A percentile compares a stretch with the other conserved stretches of the same genome.
phyloP scores from a whole-genome alignment of 768 basidiomycete species.

The Termitomyces sp. region DNA sequence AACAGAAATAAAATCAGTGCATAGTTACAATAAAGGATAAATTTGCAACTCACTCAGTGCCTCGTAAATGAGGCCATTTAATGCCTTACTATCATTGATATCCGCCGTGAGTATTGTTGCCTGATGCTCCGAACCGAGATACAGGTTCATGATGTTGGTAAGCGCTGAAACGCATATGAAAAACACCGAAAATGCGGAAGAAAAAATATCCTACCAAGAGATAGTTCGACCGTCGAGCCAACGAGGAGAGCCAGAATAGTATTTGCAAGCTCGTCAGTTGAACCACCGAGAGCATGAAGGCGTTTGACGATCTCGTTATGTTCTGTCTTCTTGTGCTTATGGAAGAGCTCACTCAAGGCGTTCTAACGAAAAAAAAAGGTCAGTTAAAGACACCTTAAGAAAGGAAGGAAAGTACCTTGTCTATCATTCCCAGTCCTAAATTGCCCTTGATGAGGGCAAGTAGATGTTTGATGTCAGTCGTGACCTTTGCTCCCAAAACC shows the following conservation, averaged over 20 bases:
- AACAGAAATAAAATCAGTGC: slow-evolving; percentile 2
- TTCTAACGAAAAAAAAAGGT: slow-evolving; percentile 30
- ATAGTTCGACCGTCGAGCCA: slow-evolving; percentile 60
- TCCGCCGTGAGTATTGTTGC: slow-evolving; percentile 32
- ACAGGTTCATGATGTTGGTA: slow-evolving; percentile 62
- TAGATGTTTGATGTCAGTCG: slow-evolving; percentile 48
- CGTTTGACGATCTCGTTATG: slow-evolving; percentile 52
- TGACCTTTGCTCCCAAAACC: slow-evolving; percentile 47
- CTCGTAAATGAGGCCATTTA: slow-evolving; percentile 61
- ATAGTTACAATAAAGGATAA: neutral
- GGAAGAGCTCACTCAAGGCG: slow-evolving; percentile 39
- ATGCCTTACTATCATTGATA: slow-evolving; percentile 23
- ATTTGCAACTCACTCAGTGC: slow-evolving; percentile 52
- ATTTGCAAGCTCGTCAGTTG: slow-evolving; percentile 61
- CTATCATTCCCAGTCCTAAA: slow-evolving; percentile 35
- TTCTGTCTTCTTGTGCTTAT: slow-evolving; percentile 37
- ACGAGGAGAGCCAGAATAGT: slow-evolving; percentile 69
- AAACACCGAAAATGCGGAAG: neutral
- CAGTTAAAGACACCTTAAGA: neutral
- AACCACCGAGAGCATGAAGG: slow-evolving; percentile 49
- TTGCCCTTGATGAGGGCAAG: slow-evolving; percentile 50
- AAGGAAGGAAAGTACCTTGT: slow-evolving; percentile 30
- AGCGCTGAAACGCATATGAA: slow-evolving; percentile 35
- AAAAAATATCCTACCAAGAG: slow-evolving; percentile 44
- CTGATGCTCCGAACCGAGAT: slow-evolving; percentile 47